A percentile compares a stretch with the other conserved stretches of the same genome.
Conservation (phyloP, 2,329 filamentous ascomycete species). For the Alternaria rosae region DNA sequence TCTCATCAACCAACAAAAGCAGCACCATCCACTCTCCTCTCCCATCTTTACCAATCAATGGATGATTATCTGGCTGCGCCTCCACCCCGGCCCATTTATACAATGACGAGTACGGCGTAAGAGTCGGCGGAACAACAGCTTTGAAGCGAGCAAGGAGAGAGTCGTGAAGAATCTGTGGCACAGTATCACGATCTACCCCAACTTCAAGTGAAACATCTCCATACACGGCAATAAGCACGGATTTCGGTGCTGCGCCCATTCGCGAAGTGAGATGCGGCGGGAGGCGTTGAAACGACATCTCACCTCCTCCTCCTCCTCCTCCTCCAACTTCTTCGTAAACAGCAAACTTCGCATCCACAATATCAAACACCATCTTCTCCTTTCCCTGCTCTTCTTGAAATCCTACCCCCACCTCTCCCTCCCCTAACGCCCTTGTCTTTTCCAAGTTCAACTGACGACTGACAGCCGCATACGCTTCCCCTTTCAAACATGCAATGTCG, state of each 20-base stretch:
- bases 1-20: conserved; percentile 10
- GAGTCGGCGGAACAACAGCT: neutral
- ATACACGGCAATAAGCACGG: neutral
- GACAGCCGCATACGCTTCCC: neutral
- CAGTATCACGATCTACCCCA: neutral
- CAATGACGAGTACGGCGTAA: conserved; percentile 4
- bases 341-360: conserved; percentile 1
- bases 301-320: neutral
- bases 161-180: neutral
- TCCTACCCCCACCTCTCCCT: neutral
- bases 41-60: conserved; percentile 12
- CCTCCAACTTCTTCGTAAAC: conserved; percentile 3
- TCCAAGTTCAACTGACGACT: conserved; percentile 8
- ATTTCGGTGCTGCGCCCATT: neutral
- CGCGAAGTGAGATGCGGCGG: neutral
- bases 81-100: conserved; percentile 17
- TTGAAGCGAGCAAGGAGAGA: neutral
- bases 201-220: neutral
- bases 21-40: conserved; percentile 20
- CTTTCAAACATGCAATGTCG: neutral
- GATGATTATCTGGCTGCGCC: conserved; percentile 27
- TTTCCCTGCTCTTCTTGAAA: neutral
- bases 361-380: conserved; percentile 1
- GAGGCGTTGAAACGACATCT: neutral
- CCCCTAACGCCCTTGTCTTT: neutral